phyloP scores from a whole-genome alignment of 805 yeast species.

The Cyberlindnera petersonii region DNA sequence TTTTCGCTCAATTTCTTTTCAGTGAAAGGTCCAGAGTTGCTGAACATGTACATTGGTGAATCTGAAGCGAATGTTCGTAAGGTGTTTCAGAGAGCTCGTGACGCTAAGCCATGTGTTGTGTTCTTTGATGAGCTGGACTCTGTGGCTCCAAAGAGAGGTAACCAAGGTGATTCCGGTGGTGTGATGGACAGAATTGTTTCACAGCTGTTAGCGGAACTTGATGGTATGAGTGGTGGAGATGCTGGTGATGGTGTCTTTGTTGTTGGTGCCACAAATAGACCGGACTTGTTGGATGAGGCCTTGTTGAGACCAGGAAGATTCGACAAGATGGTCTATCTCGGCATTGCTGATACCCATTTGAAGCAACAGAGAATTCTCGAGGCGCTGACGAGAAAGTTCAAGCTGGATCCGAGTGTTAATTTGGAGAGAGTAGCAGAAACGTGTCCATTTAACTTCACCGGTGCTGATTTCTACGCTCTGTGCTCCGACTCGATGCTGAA shows the following conservation, averaged over 20 bases:
- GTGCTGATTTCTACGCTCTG: conserved; percentile 96
- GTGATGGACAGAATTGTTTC: conserved; percentile 99
- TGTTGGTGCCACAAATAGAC: conserved; percentile 98
- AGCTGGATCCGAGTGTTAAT: conserved; percentile 55
- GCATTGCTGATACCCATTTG: conserved; percentile 86
- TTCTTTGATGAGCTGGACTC: conserved; percentile 97
- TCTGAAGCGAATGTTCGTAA: conserved; percentile 95
- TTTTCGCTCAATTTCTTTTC: conserved; percentile 92
- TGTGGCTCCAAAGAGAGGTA: conserved; percentile 97
- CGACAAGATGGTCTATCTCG: conserved; percentile 90
- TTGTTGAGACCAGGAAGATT: conserved; percentile 90
- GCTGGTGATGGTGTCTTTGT: conserved; percentile 87
- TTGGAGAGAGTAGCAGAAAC: conserved; percentile 53
- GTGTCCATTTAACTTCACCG: conserved; percentile 91
- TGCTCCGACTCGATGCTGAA: conserved; percentile 95
- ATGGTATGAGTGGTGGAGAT: conserved; percentile 87
- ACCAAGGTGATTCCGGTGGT: conserved; percentile 98
- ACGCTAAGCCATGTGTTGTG: conserved; percentile 95
- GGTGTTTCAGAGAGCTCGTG: conserved; percentile 91
- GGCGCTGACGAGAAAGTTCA: conserved; percentile 85
- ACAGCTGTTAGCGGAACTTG: conserved; percentile 89
- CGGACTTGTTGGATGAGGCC: conserved; percentile 93
- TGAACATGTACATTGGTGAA: conserved; percentile 98
- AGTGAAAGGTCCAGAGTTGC: conserved; percentile 94
- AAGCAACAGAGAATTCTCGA: conserved; percentile 82